These are phyloP conservation scores for Pseudotulostoma volvatum DNA, from an alignment of 495 filamentous ascomycete species.

Conservation along the genomic window DNA sequence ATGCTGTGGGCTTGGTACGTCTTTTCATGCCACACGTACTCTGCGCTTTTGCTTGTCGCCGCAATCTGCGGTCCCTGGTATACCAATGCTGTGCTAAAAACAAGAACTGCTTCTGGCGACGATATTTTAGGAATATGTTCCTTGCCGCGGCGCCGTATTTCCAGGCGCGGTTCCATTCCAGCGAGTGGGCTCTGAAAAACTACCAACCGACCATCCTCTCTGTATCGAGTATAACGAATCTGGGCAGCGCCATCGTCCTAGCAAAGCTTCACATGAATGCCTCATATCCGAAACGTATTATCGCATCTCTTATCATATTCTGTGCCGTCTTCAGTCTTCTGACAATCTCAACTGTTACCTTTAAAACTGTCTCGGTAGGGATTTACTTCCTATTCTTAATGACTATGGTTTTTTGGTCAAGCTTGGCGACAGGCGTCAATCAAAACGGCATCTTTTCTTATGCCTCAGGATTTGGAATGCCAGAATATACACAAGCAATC, in stretches of 20 bases:
- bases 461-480: constrained; percentile 63
- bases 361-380: constrained; percentile 39
- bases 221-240: constrained; percentile 69
- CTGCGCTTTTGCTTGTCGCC: neutral
- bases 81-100: neutral
- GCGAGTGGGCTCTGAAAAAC: constrained; percentile 52
- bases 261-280: constrained; percentile 62
- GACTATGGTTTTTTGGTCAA: constrained; percentile 61
- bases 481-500: constrained; percentile 85
- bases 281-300: constrained; percentile 72
- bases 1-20: constrained; percentile 96
- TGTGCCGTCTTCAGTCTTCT: constrained; percentile 54
- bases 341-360: constrained; percentile 57
- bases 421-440: constrained; percentile 64
- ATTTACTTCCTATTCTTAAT: constrained; percentile 71
- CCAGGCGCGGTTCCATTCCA: constrained; percentile 57
- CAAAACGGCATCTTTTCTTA: constrained; percentile 95
- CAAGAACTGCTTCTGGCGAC: neutral
- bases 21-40: neutral
- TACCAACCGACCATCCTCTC: constrained; percentile 82
- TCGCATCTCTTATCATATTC: constrained; percentile 55
- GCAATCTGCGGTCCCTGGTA: neutral
- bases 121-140: constrained; percentile 77
- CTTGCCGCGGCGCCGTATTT: constrained; percentile 91
- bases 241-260: constrained; percentile 54